Percentiles rank a stretch among this genome's conserved stretches.
Conservation (phyloP, 495 filamentous ascomycete genomes). For the Penicillium diatomitis region DNA sequence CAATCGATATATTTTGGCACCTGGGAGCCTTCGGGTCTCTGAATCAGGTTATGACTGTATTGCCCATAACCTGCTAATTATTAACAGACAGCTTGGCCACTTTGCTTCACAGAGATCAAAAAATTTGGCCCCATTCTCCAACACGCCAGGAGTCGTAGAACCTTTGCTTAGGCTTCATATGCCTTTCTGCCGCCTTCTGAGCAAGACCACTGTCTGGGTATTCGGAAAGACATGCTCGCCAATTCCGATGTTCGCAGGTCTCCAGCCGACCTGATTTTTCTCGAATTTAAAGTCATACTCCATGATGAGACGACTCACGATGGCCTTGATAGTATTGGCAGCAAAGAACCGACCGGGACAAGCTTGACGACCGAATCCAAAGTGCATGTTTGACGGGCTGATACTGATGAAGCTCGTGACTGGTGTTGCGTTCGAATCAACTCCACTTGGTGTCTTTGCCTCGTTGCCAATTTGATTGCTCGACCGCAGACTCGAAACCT, state of each 20-base stretch:
- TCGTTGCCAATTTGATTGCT: not conserved
- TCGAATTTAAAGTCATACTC: slow-evolving; percentile 44
- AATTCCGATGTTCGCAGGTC: slow-evolving; percentile 19
- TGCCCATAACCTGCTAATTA: too few species aligned
- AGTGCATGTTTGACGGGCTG: slow-evolving; percentile 20
- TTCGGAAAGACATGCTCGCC: slow-evolving; percentile 27
- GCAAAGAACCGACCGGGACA: slow-evolving; percentile 54
- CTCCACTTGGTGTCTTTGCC: not conserved
- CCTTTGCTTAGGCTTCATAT: not conserved
- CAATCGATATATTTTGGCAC: too few species aligned
- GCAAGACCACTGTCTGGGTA: slow-evolving; percentile 15
- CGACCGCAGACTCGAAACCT: not conserved
- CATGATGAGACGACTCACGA: slow-evolving; percentile 42
- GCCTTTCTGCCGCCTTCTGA: slow-evolving; percentile 13
- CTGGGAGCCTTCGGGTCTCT: too few species aligned
- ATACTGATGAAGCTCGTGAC: slow-evolving; percentile 17
- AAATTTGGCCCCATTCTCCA: too few species aligned
- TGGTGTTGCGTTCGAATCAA: not conserved
- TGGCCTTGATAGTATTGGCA: slow-evolving; percentile 43
- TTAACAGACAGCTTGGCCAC: too few species aligned
- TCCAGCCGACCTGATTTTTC: slow-evolving; percentile 3
- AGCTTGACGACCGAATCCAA: slow-evolving; percentile 25
- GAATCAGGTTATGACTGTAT: too few species aligned
- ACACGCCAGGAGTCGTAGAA: too few species aligned
- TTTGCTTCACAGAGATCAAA: too few species aligned